These are phyloP conservation scores for Leptomonas pyrrhocoris DNA, from an alignment of 208 protist species.

Conservation along the genomic window DNA sequence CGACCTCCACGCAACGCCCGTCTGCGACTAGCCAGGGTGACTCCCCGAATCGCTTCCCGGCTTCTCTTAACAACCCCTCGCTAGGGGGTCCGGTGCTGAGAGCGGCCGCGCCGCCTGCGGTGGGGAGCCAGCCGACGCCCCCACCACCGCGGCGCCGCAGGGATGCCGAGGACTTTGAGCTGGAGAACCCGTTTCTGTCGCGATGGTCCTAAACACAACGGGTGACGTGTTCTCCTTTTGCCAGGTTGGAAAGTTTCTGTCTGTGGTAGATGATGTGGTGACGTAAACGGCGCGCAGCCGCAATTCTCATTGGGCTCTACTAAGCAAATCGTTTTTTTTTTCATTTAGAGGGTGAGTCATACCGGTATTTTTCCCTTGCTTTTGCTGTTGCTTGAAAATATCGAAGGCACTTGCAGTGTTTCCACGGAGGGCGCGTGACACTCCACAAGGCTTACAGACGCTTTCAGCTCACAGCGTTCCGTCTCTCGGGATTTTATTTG, in stretches of 20 bases:
- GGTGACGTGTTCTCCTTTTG: not conserved
- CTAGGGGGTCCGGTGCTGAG: too few species aligned
- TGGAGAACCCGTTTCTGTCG: slow-evolving; percentile 78
- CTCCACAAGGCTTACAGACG: too few species aligned
- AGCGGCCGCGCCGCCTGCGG: not conserved
- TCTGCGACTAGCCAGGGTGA: not conserved
- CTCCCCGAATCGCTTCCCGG: slow-evolving; percentile 2
- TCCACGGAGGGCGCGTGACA: too few species aligned
- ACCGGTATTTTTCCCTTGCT: too few species aligned
- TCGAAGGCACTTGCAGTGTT: too few species aligned
- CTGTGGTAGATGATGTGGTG: too few species aligned
- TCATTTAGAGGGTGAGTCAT: too few species aligned
- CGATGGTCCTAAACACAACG: slow-evolving; percentile 47
- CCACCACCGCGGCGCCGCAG: slow-evolving; percentile 18
- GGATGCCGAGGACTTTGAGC: slow-evolving; percentile 42
- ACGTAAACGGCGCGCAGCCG: too few species aligned
- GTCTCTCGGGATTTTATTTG: slow-evolving; percentile 14
- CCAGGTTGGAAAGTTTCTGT: not conserved
- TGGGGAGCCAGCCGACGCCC: not conserved
- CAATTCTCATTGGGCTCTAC: not conserved
- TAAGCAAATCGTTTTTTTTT: too few species aligned
- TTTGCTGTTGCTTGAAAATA: too few species aligned
- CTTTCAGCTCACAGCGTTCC: not conserved
- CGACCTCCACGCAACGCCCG: not conserved
- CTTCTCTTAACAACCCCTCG: not conserved